Percentiles rank a stretch among this genome's conserved stretches.
Evolutionary conservation across 257 asterid genomes (phyloP).

Genomic region (Craterostigma plantagineum): DNA sequence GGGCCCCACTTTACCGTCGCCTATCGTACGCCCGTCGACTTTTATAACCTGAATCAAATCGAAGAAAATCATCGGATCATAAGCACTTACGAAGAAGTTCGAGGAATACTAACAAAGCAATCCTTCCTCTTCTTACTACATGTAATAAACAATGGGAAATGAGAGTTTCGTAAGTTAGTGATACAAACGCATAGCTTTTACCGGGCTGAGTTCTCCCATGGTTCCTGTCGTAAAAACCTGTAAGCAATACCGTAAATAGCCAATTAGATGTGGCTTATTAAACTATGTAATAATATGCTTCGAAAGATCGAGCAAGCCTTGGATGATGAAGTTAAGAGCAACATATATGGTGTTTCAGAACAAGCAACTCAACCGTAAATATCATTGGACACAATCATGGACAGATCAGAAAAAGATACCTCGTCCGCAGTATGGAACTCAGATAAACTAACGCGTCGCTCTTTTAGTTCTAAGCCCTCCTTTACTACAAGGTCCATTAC

Average conservation of each 20-base stretch:
- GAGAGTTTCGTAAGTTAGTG: neutral
- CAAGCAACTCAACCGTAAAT: no score
- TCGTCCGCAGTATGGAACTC: slow-evolving; percentile 92
- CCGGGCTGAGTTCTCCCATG: slow-evolving; percentile 87
- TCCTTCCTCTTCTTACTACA: neutral
- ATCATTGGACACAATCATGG: no score
- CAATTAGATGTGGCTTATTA: neutral
- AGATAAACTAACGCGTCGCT: slow-evolving; percentile 62
- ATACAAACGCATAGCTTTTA: no score
- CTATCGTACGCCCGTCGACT: slow-evolving; percentile 67
- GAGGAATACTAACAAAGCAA: no score
- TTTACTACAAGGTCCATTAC: slow-evolving; percentile 49
- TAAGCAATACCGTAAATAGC: neutral
- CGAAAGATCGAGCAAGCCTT: no score
- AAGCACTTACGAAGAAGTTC: neutral
- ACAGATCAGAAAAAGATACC: slow-evolving; percentile 41
- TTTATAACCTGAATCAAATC: slow-evolving; percentile 44
- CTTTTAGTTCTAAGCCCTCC: slow-evolving; percentile 40
- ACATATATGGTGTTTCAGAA: no score
- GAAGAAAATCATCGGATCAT: slow-evolving; percentile 1
- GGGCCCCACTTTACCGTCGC: slow-evolving; percentile 74
- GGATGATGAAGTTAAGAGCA: no score
- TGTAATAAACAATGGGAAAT: neutral
- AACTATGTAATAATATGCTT: no score
- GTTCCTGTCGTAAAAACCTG: slow-evolving; percentile 79